A percentile compares a stretch with the other conserved stretches of the same genome.
These are phyloP conservation scores for Trifolium subterraneum DNA, from an alignment of 306 rosid species.

Conservation along the genomic window DNA sequence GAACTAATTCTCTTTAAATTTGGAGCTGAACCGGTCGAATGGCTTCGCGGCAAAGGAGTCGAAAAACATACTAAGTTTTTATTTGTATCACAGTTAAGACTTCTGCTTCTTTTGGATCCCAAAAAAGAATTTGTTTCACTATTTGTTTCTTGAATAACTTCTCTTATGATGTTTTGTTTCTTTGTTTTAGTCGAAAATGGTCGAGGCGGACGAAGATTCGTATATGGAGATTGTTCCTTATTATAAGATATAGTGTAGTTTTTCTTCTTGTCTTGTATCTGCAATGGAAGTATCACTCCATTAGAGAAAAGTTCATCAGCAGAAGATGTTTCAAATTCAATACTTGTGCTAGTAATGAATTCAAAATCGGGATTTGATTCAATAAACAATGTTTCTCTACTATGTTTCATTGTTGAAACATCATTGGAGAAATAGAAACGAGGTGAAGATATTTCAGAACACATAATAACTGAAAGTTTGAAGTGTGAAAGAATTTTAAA, in stretches of 20 bases:
- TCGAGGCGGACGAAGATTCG: constrained; percentile 50
- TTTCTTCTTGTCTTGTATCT: constrained; percentile 45
- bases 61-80: constrained; percentile 45
- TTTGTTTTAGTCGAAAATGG: constrained; percentile 49
- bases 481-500: too few relatives aligned
- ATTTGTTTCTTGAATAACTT: constrained; percentile 43
- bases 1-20: constrained; percentile 50
- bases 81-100: constrained; percentile 68
- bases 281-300: constrained; percentile 72
- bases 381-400: constrained; percentile 53
- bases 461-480: constrained; percentile 41
- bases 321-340: constrained; percentile 55
- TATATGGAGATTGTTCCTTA: constrained; percentile 15
- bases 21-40: constrained; percentile 68
- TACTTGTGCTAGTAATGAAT: constrained; percentile 55
- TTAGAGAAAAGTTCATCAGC: constrained; percentile 89
- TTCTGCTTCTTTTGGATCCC: constrained; percentile 78
- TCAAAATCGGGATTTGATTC: constrained; percentile 70
- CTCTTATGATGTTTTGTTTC: constrained; percentile 46
- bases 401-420: constrained; percentile 29
- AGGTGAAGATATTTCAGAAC: constrained; percentile 66
- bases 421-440: constrained; percentile 74
- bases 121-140: constrained; percentile 65
- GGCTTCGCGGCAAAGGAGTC: constrained; percentile 69
- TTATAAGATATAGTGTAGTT: neutral